Base-by-base conservation (phyloP, 1,284 basidiomycete species). In the Ceratobasidium sp. region DNA sequence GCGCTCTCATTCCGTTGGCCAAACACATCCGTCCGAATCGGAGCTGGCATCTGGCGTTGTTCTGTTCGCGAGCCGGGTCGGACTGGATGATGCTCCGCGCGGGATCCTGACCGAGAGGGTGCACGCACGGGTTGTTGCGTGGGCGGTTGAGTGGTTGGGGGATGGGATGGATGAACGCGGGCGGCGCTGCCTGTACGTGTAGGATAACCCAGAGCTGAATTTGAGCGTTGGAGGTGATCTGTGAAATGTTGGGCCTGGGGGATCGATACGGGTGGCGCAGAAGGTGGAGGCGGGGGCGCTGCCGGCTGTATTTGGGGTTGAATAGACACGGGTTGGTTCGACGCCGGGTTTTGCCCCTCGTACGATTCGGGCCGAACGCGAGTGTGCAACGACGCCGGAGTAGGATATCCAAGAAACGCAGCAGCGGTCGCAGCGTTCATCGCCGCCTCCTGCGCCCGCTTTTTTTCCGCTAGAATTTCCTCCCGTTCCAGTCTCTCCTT, bases 101-200 rank as follows among this genome's bases (percentile, higher is more conserved):
- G 77, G 78, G 79, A 75, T 75, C 78, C 81, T 79, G 67, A 46
- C 6, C 68, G 44, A 26, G 63, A 56, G 40, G 69, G 69, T 10
- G 46, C 77, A 3, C 61, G 44, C 2, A 28, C n/a, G 28, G 46
- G 56, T n/a, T 49, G 56, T n/a, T 49, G 10, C 0, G n/a, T 42
- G 44, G 40, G 46, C 5, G 23, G 44, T 63, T 53, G 70, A 23
- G 49, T 46, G 7, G 61, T 76, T n/a, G 61, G 61, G 3, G 66
- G 46, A 39, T 76, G 72, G 15, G 60, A 63, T 3, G 60, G 18
- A 39, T 63, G 42, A 3, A 66, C 49, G 4, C 61, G 26, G 15
- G 72, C 72, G 33, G 72, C 61, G 23, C 72, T 76, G 10, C 49
- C 61, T 3, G 73, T 76, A 10, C 73, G 46, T 10, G 23, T 33